Percentiles rank a stretch among this genome's conserved stretches.
Conservation (phyloP, 2,329 filamentous ascomycete genomes). For the Chrysoporthe puriensis region DNA sequence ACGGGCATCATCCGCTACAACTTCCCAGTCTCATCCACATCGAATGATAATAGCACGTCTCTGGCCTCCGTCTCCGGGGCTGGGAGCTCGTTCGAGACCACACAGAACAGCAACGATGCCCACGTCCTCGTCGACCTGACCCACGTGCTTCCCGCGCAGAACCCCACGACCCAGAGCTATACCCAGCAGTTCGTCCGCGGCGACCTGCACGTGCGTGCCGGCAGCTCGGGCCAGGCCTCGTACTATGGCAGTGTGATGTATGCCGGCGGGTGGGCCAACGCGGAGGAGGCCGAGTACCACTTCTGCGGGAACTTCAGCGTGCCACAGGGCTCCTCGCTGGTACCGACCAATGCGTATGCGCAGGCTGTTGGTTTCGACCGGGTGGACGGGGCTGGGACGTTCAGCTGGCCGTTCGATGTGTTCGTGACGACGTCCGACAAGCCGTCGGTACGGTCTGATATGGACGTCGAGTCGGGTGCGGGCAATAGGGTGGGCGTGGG, state of each 20-base stretch:
- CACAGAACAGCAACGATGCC: conserved; percentile 13
- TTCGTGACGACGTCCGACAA: conserved; percentile 7
- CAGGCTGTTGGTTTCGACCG: conserved; percentile 9
- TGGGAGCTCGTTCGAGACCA: neutral
- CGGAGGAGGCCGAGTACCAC: conserved; percentile 9
- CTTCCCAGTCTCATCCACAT: conserved; percentile 9
- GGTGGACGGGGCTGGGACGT: conserved; percentile 17
- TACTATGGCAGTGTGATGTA: conserved; percentile 23
- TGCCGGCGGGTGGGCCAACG: conserved; percentile 18
- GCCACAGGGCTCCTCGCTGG: neutral
- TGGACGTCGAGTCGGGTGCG: conserved; percentile 13
- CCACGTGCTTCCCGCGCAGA: conserved; percentile 19
- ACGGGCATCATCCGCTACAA: conserved; percentile 21
- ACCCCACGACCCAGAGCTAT: conserved; percentile 15
- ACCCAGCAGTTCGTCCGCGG: conserved; percentile 22
- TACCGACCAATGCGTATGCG: conserved; percentile 17
- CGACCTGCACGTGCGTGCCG: conserved; percentile 16
- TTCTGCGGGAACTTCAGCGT: conserved; percentile 23
- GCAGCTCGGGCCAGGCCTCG: conserved; percentile 11
- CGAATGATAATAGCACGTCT: neutral
- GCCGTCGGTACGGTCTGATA: conserved; percentile 9
- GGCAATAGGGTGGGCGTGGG: conserved; percentile 21
- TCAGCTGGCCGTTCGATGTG: conserved; percentile 17
- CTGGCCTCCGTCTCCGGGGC: too few relatives aligned
- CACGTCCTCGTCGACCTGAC: conserved; percentile 21